phyloP scores from a whole-genome alignment of 331 rosid genomes.

The Arachis monticola region DNA sequence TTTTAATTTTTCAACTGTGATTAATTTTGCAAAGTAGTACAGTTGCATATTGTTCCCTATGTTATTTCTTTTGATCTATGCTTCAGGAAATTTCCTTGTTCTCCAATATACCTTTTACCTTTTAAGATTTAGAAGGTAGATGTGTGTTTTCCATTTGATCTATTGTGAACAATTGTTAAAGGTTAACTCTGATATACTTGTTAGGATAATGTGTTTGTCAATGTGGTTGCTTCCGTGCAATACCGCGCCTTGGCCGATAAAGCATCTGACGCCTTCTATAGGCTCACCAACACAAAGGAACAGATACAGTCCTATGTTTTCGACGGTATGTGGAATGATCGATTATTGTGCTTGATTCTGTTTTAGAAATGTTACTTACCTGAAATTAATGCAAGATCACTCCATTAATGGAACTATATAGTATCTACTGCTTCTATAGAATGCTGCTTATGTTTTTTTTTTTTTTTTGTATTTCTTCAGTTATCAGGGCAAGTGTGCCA shows the following conservation, averaged over 20 bases:
- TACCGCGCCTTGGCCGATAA: constrained; percentile 59
- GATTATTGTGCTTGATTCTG: background rate
- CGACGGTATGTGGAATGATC: constrained; percentile 45
- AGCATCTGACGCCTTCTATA: constrained; percentile 62
- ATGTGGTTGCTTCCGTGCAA: constrained; percentile 64
- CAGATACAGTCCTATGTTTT: constrained; percentile 64
- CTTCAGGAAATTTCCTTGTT: too few species aligned
- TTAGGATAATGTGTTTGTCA: constrained; percentile 67
- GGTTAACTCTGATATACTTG: constrained; percentile 14
- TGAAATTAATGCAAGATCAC: background rate
- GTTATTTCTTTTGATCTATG: too few species aligned
- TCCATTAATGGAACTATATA: too few species aligned
- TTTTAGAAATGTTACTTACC: background rate
- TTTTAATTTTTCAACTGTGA: background rate
- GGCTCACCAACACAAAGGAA: constrained; percentile 53
- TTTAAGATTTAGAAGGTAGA: background rate
- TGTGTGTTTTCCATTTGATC: background rate
- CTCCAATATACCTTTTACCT: background rate
- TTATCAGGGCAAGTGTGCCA: constrained; percentile 63
- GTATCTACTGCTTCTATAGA: background rate
- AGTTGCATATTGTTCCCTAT: too few species aligned
- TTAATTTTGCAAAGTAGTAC: background rate
- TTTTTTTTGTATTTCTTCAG: constrained; percentile 39
- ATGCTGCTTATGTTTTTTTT: background rate
- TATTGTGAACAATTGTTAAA: background rate